A percentile compares a stretch with the other conserved stretches of the same genome.
Conservation (phyloP, 2,329 filamentous ascomycete species). For the Cadophora sp. region DNA sequence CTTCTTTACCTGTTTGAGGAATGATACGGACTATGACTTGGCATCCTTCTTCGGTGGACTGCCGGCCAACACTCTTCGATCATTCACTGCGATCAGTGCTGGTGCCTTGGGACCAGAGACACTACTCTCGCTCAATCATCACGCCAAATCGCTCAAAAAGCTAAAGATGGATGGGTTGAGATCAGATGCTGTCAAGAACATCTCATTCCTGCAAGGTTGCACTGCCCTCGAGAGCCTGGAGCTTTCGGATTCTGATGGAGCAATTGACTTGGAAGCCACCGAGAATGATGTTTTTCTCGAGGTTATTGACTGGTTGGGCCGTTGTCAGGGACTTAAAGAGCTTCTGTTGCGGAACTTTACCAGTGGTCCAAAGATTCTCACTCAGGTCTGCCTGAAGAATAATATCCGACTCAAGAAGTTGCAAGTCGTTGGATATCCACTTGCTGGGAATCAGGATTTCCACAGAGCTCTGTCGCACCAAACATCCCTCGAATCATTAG, state of each 20-base stretch:
- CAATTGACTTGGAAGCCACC: constrained; percentile 54
- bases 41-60: constrained; percentile 64
- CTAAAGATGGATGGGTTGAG: constrained; percentile 57
- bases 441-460: constrained; percentile 57
- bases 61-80: constrained; percentile 60
- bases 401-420: constrained; percentile 55
- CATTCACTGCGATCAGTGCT: constrained; percentile 63
- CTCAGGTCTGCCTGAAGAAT: constrained; percentile 54
- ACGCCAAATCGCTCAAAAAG: constrained; percentile 60
- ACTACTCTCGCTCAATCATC: constrained; percentile 58
- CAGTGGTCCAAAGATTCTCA: constrained; percentile 59
- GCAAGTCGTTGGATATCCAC: constrained; percentile 54
- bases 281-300: constrained; percentile 59
- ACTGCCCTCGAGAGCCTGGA: constrained; percentile 55
- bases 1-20: constrained; percentile 53
- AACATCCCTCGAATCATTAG: constrained; percentile 51
- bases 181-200: constrained; percentile 54
- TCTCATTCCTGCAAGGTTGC: constrained; percentile 56
- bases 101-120: constrained; percentile 61
- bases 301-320: constrained; percentile 59
- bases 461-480: constrained; percentile 60
- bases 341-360: constrained; percentile 58
- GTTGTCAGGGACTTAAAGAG: constrained; percentile 57
- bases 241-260: constrained; percentile 51
- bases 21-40: constrained; percentile 57